A percentile compares a stretch with the other conserved stretches of the same genome.
phyloP scores from a whole-genome alignment of 495 filamentous ascomycete genomes.

The Pyrenula aspistea region DNA sequence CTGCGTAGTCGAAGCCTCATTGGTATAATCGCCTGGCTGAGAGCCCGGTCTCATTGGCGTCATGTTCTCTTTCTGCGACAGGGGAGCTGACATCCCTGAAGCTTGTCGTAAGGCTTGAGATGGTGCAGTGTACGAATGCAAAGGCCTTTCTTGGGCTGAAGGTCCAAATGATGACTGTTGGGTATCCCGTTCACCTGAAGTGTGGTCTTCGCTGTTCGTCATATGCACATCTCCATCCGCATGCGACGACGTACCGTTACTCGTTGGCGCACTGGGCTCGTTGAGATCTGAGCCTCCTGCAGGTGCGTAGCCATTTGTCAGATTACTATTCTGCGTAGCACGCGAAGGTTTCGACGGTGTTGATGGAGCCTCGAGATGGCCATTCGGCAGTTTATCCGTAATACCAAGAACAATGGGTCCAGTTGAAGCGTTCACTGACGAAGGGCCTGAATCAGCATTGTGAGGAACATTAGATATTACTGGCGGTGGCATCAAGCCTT shows the following conservation, averaged over 20 bases:
- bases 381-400: constrained; percentile 22
- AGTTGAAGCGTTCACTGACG: constrained; percentile 20
- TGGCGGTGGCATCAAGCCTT: constrained; percentile 14
- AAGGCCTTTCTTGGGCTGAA: constrained; percentile 36
- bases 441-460: constrained; percentile 28
- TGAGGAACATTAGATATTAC: constrained; percentile 29
- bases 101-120: constrained; percentile 39
- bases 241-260: constrained; percentile 54
- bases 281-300: constrained; percentile 35
- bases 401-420: constrained; percentile 54
- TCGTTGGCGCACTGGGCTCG: constrained; percentile 33
- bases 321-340: constrained; percentile 33
- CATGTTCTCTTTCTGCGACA: constrained; percentile 60
- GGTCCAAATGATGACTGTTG: constrained; percentile 38
- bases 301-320: constrained; percentile 33
- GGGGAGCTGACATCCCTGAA: constrained; percentile 28
- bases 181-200: constrained; percentile 24
- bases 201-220: constrained; percentile 32
- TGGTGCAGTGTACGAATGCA: constrained; percentile 36
- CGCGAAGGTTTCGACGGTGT: constrained; percentile 41
- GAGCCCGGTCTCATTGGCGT: constrained; percentile 67
- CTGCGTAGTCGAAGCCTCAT: constrained; percentile 72
- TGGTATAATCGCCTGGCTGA: constrained; percentile 61
- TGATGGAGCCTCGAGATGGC: constrained; percentile 6
- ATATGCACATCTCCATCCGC: constrained; percentile 45